These are phyloP conservation scores for Plantago major DNA, from an alignment of 257 asterid genomes.

Conservation along the genomic window DNA sequence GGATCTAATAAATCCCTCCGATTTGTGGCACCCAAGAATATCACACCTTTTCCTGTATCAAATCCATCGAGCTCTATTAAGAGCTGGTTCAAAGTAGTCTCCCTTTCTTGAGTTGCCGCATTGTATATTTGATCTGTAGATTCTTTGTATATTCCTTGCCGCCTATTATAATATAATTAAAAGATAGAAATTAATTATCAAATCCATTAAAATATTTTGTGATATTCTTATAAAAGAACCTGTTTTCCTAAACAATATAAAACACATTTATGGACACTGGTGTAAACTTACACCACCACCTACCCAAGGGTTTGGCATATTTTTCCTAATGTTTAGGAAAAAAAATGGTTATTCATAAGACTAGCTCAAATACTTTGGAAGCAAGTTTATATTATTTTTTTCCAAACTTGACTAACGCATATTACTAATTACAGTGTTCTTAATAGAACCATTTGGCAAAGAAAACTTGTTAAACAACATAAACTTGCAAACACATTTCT, in stretches of 20 bases:
- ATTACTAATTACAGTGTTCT: no score
- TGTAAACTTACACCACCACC: no score
- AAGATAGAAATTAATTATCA: constrained; percentile 14
- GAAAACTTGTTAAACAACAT: background rate
- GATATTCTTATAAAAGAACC: background rate
- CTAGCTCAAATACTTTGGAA: no score
- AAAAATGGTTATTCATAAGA: no score
- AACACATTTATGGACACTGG: background rate
- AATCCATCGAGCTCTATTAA: constrained; percentile 95
- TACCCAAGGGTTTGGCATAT: no score
- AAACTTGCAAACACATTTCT: background rate
- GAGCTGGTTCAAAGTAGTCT: constrained; percentile 95
- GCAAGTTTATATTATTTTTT: no score
- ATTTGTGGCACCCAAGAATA: constrained; percentile 96
- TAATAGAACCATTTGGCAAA: no score
- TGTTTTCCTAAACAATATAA: no score
- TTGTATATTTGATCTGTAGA: constrained; percentile 49
- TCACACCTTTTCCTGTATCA: constrained; percentile 99
- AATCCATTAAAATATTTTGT: background rate
- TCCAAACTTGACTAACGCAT: no score
- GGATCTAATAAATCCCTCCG: constrained; percentile 96
- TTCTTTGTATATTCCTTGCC: constrained; percentile 69
- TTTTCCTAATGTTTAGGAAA: no score
- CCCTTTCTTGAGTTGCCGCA: constrained; percentile 95
- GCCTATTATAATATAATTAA: constrained; percentile 39